Conservation (phyloP, 2,329 filamentous ascomycete genomes). For the Sporothrix mexicana region DNA sequence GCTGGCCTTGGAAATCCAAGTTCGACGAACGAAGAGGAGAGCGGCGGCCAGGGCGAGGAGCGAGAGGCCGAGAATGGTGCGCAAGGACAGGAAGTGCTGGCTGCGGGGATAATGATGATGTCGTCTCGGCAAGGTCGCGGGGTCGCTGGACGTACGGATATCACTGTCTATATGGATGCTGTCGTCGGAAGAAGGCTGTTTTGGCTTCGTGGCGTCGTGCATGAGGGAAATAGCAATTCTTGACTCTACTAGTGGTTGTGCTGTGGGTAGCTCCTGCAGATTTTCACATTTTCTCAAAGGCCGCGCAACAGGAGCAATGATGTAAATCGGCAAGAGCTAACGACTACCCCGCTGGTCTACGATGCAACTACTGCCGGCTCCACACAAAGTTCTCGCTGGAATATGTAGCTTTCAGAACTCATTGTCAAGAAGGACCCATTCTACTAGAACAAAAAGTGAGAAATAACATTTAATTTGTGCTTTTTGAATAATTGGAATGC, state of each 20-base stretch:
- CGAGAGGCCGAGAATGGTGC: conserved; percentile 3
- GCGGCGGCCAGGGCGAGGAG: conserved; percentile 39
- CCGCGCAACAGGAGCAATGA: conserved; percentile 9
- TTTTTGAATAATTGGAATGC: neutral
- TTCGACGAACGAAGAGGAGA: conserved; percentile 35
- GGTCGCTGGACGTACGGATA: neutral
- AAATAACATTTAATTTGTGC: neutral
- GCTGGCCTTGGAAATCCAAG: conserved; percentile 32
- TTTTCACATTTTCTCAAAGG: conserved; percentile 17
- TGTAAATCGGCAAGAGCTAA: conserved; percentile 26
- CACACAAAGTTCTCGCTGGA: conserved; percentile 22
- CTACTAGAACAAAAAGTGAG: no score
- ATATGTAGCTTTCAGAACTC: no score
- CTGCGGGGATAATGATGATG: conserved; percentile 21
- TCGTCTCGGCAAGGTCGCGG: neutral
- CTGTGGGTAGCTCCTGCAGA: conserved; percentile 24
- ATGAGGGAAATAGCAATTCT: neutral
- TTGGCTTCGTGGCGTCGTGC: conserved; percentile 8
- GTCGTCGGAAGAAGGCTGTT: neutral
- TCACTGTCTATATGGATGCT: neutral
- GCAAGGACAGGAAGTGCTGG: neutral
- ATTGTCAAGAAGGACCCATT: no score
- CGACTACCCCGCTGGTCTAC: conserved; percentile 24
- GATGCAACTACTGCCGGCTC: conserved; percentile 12
- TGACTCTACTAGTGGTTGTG: neutral